Evolutionary conservation across 2,329 filamentous ascomycete genomes (phyloP), one percentile per base, ranked within the genome.

Genomic region (Fusarium sp.): DNA sequence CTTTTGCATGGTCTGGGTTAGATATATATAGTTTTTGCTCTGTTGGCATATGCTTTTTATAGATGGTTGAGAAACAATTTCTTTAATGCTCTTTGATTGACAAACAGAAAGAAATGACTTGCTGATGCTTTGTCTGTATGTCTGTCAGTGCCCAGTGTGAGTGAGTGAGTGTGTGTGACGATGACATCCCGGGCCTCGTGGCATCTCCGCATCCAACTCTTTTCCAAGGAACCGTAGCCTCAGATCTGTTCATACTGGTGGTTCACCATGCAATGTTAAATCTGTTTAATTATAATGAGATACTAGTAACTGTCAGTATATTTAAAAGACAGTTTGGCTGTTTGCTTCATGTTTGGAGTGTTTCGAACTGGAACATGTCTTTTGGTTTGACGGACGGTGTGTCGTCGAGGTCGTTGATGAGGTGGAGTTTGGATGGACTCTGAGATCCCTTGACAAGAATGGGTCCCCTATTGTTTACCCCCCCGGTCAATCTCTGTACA

Each of bases 171-270:
- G 63, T 71, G 68, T 61, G 69, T 72, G 69, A 69, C 69, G 68
- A 71, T 72, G 69, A 71, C 69, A 72, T 71, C 69, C 61, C 44
- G 56, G 61, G 64, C 69, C 69, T 71, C 69, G 69, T 72, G 69
- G 69, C 69, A 72, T 62, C 68, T 71, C 68, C 63, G 58, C 58
- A 71, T 69, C 69, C 68, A 71, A 71, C 59, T 52, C 59, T 68
- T 35, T 52, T 32, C 46, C 55, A 66, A 67, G 27, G 56, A 62
- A 67, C 55, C 17, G 52, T 64, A 49, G 59, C 26, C 33, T n/a
- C 18, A 62, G 33, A 53, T 20, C 26, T 26, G 20, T 13, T 52
- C 48, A 26, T 26, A 26, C 7, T 11, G 10, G 10, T 30, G 3
- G 5, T 9, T 10, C 30, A 23, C 10, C 30, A 30, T 30, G 30